A percentile compares a stretch with the other conserved stretches of the same genome.
Evolutionary conservation across 1,139 yeast genomes (phyloP).

Genomic region (Yamadazyma triangularis): DNA sequence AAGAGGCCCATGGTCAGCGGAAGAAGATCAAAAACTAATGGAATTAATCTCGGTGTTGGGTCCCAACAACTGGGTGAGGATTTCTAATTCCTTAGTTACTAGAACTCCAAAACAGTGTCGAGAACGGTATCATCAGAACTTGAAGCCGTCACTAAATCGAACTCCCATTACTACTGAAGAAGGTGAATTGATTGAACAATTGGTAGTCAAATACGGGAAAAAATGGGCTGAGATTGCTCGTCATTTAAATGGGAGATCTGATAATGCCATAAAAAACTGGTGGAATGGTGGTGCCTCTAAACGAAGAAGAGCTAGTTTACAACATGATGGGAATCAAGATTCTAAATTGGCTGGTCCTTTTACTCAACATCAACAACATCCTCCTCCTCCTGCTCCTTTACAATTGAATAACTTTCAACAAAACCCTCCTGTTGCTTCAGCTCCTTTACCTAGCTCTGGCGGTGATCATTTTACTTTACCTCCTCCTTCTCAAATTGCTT

Average conservation of each 20-base stretch:
- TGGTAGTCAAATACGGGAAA: slow-evolving; percentile 78
- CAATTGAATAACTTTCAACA: not conserved
- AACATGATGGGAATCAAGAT: slow-evolving; percentile 4
- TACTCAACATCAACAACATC: not conserved
- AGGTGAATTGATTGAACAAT: slow-evolving; percentile 73
- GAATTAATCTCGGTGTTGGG: slow-evolving; percentile 70
- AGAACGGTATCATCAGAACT: slow-evolving; percentile 87
- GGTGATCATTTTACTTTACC: slow-evolving; percentile 1
- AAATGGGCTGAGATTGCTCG: slow-evolving; percentile 95
- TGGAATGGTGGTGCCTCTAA: slow-evolving; percentile 94
- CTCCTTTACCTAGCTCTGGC: not conserved
- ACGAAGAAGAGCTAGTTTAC: slow-evolving; percentile 50
- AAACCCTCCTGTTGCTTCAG: not conserved
- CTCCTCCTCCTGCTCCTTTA: not conserved
- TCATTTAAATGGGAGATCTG: slow-evolving; percentile 80
- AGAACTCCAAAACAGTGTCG: slow-evolving; percentile 91
- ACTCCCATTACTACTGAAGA: slow-evolving; percentile 83
- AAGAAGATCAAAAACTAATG: slow-evolving; percentile 71
- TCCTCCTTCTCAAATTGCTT: slow-evolving; percentile 1
- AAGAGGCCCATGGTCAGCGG: slow-evolving; percentile 89
- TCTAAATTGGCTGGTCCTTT: not conserved
- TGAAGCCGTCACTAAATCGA: slow-evolving; percentile 79
- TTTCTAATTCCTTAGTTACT: slow-evolving; percentile 66
- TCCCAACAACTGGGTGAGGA: slow-evolving; percentile 89
- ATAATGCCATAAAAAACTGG: slow-evolving; percentile 93